Percentiles rank a stretch among this genome's conserved stretches.
Evolutionary conservation across 805 yeast genomes (phyloP).

Genomic region (Candida patagonica): DNA sequence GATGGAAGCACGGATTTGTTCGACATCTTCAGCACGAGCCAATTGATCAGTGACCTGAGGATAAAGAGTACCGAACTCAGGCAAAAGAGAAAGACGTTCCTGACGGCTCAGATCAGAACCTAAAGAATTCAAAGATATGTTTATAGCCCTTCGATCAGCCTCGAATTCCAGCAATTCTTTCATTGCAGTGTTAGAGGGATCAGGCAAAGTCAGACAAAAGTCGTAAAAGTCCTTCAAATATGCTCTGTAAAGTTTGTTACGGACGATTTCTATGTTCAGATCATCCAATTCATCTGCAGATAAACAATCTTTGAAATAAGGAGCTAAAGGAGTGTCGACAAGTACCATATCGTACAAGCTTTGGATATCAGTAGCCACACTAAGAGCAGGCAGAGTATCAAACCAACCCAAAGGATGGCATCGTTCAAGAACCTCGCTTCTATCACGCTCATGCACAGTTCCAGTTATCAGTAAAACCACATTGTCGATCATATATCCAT

Average conservation of each 20-base stretch:
- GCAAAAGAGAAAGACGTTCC: constrained; percentile 64
- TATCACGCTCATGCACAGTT: constrained; percentile 89
- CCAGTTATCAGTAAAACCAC: constrained; percentile 95
- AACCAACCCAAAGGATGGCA: constrained; percentile 99
- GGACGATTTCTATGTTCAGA: constrained; percentile 85
- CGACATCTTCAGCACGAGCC: constrained; percentile 75
- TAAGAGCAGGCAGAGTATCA: constrained; percentile 89
- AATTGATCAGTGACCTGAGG: constrained; percentile 68
- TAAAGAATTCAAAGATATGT: constrained; percentile 83
- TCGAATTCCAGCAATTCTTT: constrained; percentile 69
- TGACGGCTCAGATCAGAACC: constrained; percentile 70
- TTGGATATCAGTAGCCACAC: constrained; percentile 91
- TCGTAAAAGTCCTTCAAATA: constrained; percentile 78
- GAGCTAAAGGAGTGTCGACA: constrained; percentile 95
- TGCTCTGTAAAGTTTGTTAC: constrained; percentile 87
- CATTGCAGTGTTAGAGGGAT: constrained; percentile 82
- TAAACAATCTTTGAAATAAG: constrained; percentile 85
- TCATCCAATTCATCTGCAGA: constrained; percentile 83
- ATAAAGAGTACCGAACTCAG: constrained; percentile 71
- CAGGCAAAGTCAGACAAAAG: constrained; percentile 56
- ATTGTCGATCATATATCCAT: constrained; percentile 97
- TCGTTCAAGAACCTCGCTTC: constrained; percentile 74
- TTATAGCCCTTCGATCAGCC: constrained; percentile 91
- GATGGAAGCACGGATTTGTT: constrained; percentile 49
- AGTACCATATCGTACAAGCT: constrained; percentile 87